phyloP scores from a whole-genome alignment of 2,329 filamentous ascomycete species.

The Penicillium sp. region DNA sequence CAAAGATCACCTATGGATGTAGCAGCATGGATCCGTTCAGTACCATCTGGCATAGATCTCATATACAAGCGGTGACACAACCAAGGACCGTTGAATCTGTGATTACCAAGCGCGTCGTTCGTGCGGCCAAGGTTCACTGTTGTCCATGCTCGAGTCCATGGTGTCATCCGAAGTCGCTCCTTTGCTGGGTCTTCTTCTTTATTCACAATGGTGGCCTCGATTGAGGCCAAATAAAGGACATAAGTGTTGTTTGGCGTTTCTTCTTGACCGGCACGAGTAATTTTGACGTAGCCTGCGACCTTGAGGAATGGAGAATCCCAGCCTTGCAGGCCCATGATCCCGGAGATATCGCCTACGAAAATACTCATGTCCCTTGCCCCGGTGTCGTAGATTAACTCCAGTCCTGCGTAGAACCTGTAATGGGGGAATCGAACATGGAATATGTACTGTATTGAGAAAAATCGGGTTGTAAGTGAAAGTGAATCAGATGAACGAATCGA shows the following conservation, averaged over 20 bases:
- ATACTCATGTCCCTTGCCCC: not conserved
- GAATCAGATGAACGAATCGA: not conserved
- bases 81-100: not conserved
- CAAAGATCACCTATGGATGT: not conserved
- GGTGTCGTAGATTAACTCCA: not conserved
- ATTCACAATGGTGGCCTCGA: not conserved
- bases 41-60: not conserved
- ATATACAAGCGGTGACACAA: not conserved
- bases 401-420: not conserved
- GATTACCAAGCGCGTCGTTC: not conserved
- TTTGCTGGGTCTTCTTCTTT: not conserved
- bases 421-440: not conserved
- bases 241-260: not conserved
- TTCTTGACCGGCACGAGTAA: not conserved
- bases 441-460: not conserved
- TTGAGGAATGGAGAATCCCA: not conserved
- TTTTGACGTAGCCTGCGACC: not conserved
- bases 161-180: not conserved
- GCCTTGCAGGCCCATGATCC: not conserved
- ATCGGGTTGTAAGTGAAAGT: not conserved
- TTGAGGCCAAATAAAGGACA: not conserved
- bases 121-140: not conserved
- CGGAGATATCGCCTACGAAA: not conserved
- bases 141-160: not conserved
- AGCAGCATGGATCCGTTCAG: not conserved